phyloP scores from a whole-genome alignment of 345 rosid species.

The Melaleuca alternifolia region DNA sequence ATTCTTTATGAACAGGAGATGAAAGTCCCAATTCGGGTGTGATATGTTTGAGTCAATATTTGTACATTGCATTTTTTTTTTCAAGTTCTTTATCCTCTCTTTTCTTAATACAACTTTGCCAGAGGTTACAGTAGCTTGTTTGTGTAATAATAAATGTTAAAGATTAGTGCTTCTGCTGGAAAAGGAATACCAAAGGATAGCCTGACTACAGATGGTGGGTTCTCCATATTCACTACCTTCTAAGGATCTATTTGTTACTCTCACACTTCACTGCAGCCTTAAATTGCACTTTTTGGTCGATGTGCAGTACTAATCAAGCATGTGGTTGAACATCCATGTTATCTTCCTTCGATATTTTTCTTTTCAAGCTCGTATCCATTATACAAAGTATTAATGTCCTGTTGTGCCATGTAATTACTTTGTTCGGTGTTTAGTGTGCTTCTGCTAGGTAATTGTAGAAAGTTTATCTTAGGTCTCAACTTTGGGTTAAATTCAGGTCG shows the following conservation, averaged over 20 bases:
- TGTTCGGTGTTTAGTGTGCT: neutral
- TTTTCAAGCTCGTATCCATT: neutral
- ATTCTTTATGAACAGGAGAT: neutral
- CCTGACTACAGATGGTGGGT: neutral
- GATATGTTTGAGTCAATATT: neutral
- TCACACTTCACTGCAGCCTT: neutral
- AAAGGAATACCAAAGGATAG: neutral
- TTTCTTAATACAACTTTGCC: neutral
- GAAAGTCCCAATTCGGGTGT: neutral
- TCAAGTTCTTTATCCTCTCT: neutral
- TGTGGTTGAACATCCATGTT: neutral
- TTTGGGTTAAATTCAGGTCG: constrained; percentile 43
- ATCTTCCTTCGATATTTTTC: neutral
- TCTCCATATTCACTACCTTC: neutral
- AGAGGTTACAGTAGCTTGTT: neutral
- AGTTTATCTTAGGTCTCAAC: neutral
- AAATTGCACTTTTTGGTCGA: neutral
- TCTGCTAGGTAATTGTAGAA: neutral
- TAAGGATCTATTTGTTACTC: neutral
- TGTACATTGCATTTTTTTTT: neutral
- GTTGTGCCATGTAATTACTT: neutral
- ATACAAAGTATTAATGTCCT: neutral
- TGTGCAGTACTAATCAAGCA: neutral
- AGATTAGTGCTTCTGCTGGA: neutral
- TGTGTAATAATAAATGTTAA: neutral